Percentiles rank a stretch among this genome's conserved stretches.
Evolutionary conservation across 2,329 filamentous ascomycete genomes (phyloP).

Genomic region (Alternaria ventricosa): DNA sequence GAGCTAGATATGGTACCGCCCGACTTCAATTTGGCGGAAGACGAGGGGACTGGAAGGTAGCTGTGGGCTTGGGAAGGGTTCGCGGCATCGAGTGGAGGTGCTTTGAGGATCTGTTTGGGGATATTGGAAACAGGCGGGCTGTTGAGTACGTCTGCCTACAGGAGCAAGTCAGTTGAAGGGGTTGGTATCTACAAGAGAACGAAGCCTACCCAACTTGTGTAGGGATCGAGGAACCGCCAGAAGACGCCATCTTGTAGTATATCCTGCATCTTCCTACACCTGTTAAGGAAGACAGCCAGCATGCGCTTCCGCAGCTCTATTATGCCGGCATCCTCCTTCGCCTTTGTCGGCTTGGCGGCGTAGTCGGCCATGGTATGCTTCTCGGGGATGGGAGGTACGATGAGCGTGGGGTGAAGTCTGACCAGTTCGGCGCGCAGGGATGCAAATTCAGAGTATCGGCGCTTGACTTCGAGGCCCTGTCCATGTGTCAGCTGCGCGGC

Average conservation of each 20-base stretch:
- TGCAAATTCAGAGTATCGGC: conserved; percentile 95
- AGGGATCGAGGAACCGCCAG: conserved; percentile 97
- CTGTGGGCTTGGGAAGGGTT: conserved; percentile 87
- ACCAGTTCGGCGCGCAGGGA: conserved; percentile 88
- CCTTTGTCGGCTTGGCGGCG: conserved; percentile 95
- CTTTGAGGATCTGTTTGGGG: conserved; percentile 91
- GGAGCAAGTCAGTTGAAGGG: conserved; percentile 4
- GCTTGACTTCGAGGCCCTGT: conserved; percentile 91
- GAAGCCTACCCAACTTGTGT: conserved; percentile 88
- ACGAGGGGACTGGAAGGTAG: conserved; percentile 84
- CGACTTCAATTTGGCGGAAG: conserved; percentile 82
- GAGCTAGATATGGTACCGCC: conserved; percentile 53
- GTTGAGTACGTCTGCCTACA: conserved; percentile 91
- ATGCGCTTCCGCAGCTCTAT: conserved; percentile 97
- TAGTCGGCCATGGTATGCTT: conserved; percentile 99
- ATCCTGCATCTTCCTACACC: conserved; percentile 90
- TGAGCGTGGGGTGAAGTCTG: conserved; percentile 89
- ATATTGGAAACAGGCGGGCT: conserved; percentile 89
- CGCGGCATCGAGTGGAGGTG: conserved; percentile 93
- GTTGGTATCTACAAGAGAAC: neutral
- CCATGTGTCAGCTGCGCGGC: conserved; percentile 17
- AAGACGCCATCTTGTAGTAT: conserved; percentile 92
- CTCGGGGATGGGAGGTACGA: conserved; percentile 96
- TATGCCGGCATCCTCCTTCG: conserved; percentile 95
- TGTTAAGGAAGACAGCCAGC: conserved; percentile 92